Base-by-base conservation (phyloP, 129 eudicot species). In the Dittrichia graveolens region DNA sequence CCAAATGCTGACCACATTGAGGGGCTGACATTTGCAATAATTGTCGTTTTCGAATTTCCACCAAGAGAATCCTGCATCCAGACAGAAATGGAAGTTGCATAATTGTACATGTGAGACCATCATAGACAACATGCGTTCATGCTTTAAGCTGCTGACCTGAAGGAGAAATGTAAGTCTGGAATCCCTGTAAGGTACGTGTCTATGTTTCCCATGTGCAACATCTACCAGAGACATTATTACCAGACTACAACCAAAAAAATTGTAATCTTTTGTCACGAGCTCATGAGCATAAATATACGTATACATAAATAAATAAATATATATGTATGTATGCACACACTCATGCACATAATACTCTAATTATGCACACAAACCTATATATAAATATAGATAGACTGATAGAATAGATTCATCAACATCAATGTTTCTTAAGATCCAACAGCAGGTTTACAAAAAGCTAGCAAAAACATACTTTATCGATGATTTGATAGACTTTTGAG, bases 221-320 rank as follows among this genome's bases (percentile, higher is more conserved):
- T 91, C 97, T 65, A 88, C 97, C 74, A 91, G 77, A 73, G 95
- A 88, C 97, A 91, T 91, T 75, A 91, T 91, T 61, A 91, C 97
- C 81, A 88, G 69, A 75, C 97, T 91, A 69, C 81, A 84, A 41
- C 19, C 74, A 83, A n/a, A 75, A 19, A 65, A 75, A 35, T 6
- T 41, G 56, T 61, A 43, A 48, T 44, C 47, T 7, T 58, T 47
- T 9, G 46, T 58, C 75, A 52, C 44, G 57, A 73, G 55, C 44
- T 15, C 75, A 35, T 54, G 63, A 31, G 9, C 69, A 72, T 46
- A 11, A 7, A 39, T 43, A 13, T 59, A 24, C 31, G 1, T 45
- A 58, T 47, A 53, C 71, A 70, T 39, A 70, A 70, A 57, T 72
- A 57, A 9, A 13, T 56, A 62, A 41, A 52, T 19, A 40, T 58